Evolutionary conservation across 768 basidiomycete genomes (phyloP).

Genomic region (Boletus rubroflammeus): DNA sequence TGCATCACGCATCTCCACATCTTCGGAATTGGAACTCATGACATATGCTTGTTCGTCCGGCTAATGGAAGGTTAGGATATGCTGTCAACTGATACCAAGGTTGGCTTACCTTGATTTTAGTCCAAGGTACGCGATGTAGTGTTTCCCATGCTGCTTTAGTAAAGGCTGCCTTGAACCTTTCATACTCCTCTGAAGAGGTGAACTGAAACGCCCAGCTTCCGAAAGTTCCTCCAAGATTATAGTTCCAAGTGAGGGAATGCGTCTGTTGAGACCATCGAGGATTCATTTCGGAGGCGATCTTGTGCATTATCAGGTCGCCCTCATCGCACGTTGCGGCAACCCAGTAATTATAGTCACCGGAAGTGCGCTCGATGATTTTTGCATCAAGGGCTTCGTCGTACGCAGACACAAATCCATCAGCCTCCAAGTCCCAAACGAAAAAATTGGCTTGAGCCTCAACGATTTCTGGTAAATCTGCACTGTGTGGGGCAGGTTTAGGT

Average conservation of each 20-base stretch:
- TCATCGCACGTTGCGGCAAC: slow-evolving; percentile 50
- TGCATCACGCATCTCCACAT: slow-evolving; percentile 83
- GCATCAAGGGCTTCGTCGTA: slow-evolving; percentile 54
- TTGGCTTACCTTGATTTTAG: slow-evolving; percentile 67
- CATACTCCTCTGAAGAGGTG: slow-evolving; percentile 49
- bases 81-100: neutral
- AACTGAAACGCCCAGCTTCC: slow-evolving; percentile 87
- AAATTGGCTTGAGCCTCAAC: slow-evolving; percentile 50
- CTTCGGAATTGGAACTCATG: slow-evolving; percentile 68
- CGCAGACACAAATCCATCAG: slow-evolving; percentile 42
- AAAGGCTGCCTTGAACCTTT: slow-evolving; percentile 58
- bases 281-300: slow-evolving; percentile 65
- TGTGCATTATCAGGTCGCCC: slow-evolving; percentile 55
- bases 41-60: slow-evolving; percentile 87
- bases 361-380: slow-evolving; percentile 46
- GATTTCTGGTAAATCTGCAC: slow-evolving; percentile 23
- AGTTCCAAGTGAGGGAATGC: slow-evolving; percentile 86
- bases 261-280: slow-evolving; percentile 60
- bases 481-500: slow-evolving; percentile 17
- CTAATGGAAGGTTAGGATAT: slow-evolving; percentile 33
- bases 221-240: slow-evolving; percentile 51
- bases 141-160: slow-evolving; percentile 78
- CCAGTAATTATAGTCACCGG: slow-evolving; percentile 53
- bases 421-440: slow-evolving; percentile 56
- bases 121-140: slow-evolving; percentile 68